Evolutionary conservation across 1,284 basidiomycete species (phyloP), one percentile per base, ranked within the genome.

Genomic region (Trametes sp.): DNA sequence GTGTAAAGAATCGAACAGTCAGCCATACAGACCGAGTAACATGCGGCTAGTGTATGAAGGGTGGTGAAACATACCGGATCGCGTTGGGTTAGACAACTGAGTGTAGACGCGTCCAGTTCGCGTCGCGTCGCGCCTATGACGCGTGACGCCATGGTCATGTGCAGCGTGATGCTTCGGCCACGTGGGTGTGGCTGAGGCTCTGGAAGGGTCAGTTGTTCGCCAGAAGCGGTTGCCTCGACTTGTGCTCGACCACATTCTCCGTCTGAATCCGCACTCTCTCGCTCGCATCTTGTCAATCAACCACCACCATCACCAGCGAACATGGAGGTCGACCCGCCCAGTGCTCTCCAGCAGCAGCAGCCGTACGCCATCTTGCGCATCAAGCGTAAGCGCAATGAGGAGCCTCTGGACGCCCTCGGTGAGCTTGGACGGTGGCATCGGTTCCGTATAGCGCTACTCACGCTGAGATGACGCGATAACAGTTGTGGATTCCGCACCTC

Each of bases 341-440:
- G 54, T 1, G 38, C 60, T 7, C 38, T 58, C 1, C 59, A 63
- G 48, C 62, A 48, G n/a, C 69, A 67, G 50, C 81, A 82, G 42
- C 75, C 85, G 2, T 88, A 84, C 69, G 89, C 90, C 0, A 88
- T 93, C 67, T 74, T 93, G 31, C 85, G 91, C 46, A 91, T 93
- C 75, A 93, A 93, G 73, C 82, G 90, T 29, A 93, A 92, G 71
- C 81, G 91, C 35, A 88, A 84, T 46, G 91, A 93, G 69, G 91
- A 92, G 71, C 89, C 90, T 35, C 78, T 92, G 46, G 90, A 93
- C 76, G 90, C 88, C 45, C 80, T 93, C 65, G 87, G 90, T 88
- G 77, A 69, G 80, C 63, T 10, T 10, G 14, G 11, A 16, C 5
- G 14, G 52, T 60, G 29, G 23, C 46, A 23, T 3, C 29, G 11